A percentile compares a stretch with the other conserved stretches of the same genome.
These are phyloP conservation scores for Amauroascus verrucosus DNA, from an alignment of 2,329 filamentous ascomycete genomes.

Conservation along the genomic window DNA sequence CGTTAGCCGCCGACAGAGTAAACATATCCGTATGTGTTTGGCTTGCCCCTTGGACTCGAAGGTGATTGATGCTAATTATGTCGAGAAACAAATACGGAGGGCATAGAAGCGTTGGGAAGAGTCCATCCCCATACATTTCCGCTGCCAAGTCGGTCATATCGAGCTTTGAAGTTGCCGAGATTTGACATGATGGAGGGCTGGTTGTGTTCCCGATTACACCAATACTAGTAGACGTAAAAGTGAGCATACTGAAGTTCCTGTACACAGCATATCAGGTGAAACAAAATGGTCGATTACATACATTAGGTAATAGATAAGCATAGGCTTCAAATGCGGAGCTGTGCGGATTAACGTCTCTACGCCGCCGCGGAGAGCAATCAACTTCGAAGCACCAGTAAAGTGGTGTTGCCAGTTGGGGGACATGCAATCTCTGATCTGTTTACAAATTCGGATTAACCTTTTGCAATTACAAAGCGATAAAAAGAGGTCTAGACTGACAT, in stretches of 20 bases:
- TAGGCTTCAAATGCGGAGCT: slow-evolving; percentile 3
- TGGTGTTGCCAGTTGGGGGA: slow-evolving; percentile 15
- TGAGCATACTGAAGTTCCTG: neutral
- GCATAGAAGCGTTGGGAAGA: slow-evolving; percentile 1
- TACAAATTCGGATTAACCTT: neutral
- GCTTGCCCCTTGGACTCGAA: neutral
- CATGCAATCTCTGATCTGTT: slow-evolving; percentile 13
- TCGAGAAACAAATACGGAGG: slow-evolving; percentile 1
- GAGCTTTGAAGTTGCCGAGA: neutral
- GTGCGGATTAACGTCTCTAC: slow-evolving; percentile 7
- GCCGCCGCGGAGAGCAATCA: slow-evolving; percentile 18
- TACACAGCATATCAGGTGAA: neutral
- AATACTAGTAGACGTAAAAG: neutral
- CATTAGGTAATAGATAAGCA: slow-evolving; percentile 15
- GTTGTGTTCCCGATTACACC: slow-evolving; percentile 6
- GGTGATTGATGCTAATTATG: slow-evolving; percentile 4
- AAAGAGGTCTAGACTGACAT: slow-evolving; percentile 8
- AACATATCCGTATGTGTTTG: neutral
- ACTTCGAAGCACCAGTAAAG: slow-evolving; percentile 16
- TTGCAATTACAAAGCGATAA: neutral
- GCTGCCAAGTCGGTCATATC: neutral
- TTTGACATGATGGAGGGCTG: neutral
- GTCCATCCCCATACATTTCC: slow-evolving; percentile 4
- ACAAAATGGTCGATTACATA: neutral
- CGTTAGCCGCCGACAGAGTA: neutral